Conservation (phyloP, 257 asterid genomes). For the Jacaranda copaia region DNA sequence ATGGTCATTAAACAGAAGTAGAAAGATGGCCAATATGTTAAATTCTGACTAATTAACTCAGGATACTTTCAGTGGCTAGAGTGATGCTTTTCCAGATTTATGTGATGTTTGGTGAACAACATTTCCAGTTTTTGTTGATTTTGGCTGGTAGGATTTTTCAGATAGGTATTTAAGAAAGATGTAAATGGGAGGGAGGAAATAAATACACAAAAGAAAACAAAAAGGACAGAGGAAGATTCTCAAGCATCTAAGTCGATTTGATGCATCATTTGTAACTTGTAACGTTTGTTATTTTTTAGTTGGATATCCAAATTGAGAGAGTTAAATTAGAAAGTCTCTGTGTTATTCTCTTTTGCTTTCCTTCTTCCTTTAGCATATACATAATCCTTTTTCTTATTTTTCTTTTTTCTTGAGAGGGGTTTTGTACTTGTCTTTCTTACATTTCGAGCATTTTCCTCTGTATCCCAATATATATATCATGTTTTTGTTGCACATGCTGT, state of each 20-base stretch:
- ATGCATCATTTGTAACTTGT: constrained; percentile 3
- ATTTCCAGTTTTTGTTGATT: constrained; percentile 22
- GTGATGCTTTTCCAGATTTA: not conserved
- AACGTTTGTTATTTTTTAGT: not conserved
- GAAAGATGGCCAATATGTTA: constrained; percentile 18
- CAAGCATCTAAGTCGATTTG: constrained; percentile 11
- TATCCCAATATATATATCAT: not conserved
- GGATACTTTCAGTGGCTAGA: not conserved
- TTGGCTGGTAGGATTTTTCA: constrained; percentile 5
- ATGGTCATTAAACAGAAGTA: constrained; percentile 17
- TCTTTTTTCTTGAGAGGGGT: not conserved
- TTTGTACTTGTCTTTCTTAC: not conserved
- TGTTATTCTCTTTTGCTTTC: not conserved
- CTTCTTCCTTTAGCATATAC: no score
- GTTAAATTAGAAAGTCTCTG: not conserved
- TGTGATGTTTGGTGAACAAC: constrained; percentile 7
- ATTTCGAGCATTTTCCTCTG: not conserved
- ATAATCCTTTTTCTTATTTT: not conserved
- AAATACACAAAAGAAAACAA: constrained; percentile 12
- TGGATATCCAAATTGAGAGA: not conserved
- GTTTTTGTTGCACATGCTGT: not conserved
- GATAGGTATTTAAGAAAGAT: not conserved
- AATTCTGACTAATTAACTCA: constrained; percentile 8
- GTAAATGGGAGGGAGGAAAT: not conserved
- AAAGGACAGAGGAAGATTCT: constrained; percentile 10